Conservation (phyloP, 352 stramenopile species). For the Phytopythium ostracodes region DNA sequence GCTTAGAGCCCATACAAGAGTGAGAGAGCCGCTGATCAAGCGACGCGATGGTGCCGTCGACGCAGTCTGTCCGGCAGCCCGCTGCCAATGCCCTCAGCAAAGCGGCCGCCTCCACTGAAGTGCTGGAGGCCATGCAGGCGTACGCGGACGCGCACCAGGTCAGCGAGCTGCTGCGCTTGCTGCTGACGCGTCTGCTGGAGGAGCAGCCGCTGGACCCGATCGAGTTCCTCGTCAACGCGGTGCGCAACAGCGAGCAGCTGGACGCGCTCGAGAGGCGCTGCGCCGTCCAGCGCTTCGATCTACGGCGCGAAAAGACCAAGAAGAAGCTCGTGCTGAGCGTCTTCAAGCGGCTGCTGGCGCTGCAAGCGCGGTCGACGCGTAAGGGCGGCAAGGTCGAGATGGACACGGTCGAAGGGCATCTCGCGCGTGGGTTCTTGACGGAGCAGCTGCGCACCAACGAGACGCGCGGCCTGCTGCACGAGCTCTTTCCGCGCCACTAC, state of each 20-base stretch:
- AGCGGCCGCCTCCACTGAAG: slow-evolving; percentile 18
- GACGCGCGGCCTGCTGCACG: slow-evolving; percentile 35
- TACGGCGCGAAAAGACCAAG: slow-evolving; percentile 64
- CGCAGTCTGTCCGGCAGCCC: slow-evolving; percentile 31
- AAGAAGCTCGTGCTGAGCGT: slow-evolving; percentile 37
- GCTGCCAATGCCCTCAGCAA: slow-evolving; percentile 14
- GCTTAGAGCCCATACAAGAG: neutral
- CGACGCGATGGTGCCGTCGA: slow-evolving; percentile 19
- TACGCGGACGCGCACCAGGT: slow-evolving; percentile 61
- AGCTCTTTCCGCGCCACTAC: slow-evolving; percentile 53
- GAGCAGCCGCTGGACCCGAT: slow-evolving; percentile 63
- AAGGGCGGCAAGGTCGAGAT: slow-evolving; percentile 19
- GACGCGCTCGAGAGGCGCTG: slow-evolving; percentile 44
- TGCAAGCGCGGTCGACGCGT: slow-evolving; percentile 44
- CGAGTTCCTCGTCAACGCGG: slow-evolving; percentile 56
- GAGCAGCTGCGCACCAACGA: slow-evolving; percentile 43
- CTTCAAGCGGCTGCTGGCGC: slow-evolving; percentile 48
- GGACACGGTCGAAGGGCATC: slow-evolving; percentile 15
- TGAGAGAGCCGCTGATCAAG: too few species aligned
- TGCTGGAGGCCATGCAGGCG: slow-evolving; percentile 52
- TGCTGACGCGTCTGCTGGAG: slow-evolving; percentile 55
- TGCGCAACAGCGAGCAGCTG: slow-evolving; percentile 47
- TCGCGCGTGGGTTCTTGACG: slow-evolving; percentile 42
- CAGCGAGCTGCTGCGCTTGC: slow-evolving; percentile 55
- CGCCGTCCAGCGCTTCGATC: slow-evolving; percentile 42